Conservation (phyloP, 2,329 filamentous ascomycete species). For the Colletotrichum godetiae region DNA sequence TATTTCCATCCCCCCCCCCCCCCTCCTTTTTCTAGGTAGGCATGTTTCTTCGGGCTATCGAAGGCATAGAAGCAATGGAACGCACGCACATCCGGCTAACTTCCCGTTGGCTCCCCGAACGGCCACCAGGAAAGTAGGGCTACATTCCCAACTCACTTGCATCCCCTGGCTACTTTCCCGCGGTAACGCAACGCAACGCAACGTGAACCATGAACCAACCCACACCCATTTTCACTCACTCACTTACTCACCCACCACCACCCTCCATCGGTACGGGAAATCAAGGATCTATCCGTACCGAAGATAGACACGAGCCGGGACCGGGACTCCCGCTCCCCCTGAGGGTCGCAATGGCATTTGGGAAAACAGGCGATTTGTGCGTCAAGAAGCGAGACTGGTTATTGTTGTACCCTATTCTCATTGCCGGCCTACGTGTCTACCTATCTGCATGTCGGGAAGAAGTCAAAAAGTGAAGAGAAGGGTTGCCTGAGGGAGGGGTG, state of each 20-base stretch:
- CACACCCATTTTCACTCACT: background rate
- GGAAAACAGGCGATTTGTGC: constrained; percentile 7
- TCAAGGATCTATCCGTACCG: background rate
- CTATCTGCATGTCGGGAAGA: background rate
- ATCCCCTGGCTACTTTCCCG: background rate
- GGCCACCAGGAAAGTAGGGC: background rate
- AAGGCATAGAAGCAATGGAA: background rate
- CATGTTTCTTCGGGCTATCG: background rate
- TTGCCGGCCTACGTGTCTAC: constrained; percentile 2
- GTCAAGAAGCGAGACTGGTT: background rate
- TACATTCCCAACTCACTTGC: background rate
- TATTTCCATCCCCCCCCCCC: background rate
- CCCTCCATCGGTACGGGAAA: background rate
- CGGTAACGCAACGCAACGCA: background rate
- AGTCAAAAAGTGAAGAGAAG: background rate
- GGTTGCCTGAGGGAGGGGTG: background rate
- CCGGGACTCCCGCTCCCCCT: background rate
- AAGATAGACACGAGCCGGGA: background rate
- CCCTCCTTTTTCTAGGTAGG: no score
- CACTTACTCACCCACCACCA: background rate
- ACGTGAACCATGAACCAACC: background rate
- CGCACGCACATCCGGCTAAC: background rate
- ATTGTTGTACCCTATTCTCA: background rate
- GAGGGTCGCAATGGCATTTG: constrained; percentile 11
- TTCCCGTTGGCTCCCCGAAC: background rate